Percentiles rank a stretch among this genome's conserved stretches.
These are phyloP conservation scores for Suillus tomentosus DNA, from an alignment of 768 basidiomycete genomes.

Conservation along the genomic window DNA sequence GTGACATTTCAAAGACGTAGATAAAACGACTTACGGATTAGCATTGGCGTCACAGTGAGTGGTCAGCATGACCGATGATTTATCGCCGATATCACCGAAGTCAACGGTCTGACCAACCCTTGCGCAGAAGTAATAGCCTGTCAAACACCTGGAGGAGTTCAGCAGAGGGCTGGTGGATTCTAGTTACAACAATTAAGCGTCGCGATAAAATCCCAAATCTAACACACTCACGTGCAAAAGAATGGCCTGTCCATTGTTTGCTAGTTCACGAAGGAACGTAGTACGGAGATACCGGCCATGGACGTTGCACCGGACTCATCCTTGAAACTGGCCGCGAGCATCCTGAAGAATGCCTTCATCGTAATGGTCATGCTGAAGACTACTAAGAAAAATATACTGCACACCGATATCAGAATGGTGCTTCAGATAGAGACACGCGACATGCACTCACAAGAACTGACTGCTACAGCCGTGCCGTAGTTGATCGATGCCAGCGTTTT, in stretches of 20 bases:
- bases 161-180: constrained; percentile 42
- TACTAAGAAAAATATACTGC: too few species aligned
- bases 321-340: too few species aligned
- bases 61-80: constrained; percentile 23
- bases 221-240: constrained; percentile 48
- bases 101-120: constrained; percentile 69
- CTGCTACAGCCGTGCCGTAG: constrained; percentile 92
- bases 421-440: too few species aligned
- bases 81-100: constrained; percentile 49
- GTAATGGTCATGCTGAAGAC: too few species aligned
- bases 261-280: constrained; percentile 54
- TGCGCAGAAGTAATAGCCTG: constrained; percentile 48
- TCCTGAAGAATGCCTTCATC: too few species aligned
- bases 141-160: constrained; percentile 56
- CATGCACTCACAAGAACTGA: too few species aligned
- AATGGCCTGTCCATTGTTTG: constrained; percentile 56
- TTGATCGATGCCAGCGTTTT: constrained; percentile 82
- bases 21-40: constrained; percentile 24
- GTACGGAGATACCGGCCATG: too few species aligned
- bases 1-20: neutral
- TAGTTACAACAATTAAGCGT: constrained; percentile 3
- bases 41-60: constrained; percentile 19
- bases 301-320: too few species aligned
- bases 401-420: too few species aligned
- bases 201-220: neutral